Evolutionary conservation across 2,329 filamentous ascomycete species (phyloP).

Genomic region (Pseudopithomyces chartarum): DNA sequence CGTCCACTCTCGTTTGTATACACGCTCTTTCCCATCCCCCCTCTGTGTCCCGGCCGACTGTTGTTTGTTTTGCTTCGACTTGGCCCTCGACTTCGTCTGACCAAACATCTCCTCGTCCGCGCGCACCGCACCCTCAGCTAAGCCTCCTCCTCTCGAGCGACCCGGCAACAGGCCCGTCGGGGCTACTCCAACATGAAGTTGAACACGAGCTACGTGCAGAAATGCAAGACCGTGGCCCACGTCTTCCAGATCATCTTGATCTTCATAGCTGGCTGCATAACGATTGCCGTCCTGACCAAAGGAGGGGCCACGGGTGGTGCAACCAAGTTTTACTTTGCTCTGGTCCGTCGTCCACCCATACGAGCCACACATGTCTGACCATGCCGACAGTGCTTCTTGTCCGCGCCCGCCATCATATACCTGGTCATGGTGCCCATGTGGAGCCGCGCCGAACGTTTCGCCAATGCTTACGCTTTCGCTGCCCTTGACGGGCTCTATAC

Average conservation of each 20-base stretch:
- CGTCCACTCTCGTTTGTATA: constrained; percentile 1
- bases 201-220: constrained; percentile 54
- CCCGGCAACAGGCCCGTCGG: not conserved
- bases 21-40: not conserved
- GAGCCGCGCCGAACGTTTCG: constrained; percentile 62
- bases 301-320: constrained; percentile 58
- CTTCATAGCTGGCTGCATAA: constrained; percentile 63
- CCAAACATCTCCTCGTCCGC: too few species aligned
- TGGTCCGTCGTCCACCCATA: constrained; percentile 50
- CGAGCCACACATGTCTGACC: constrained; percentile 16
- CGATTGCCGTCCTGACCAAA: constrained; percentile 63
- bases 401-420: constrained; percentile 63
- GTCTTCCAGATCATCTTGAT: constrained; percentile 59
- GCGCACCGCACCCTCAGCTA: too few species aligned
- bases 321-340: constrained; percentile 61
- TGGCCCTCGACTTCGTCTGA: not conserved
- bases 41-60: not conserved
- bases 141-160: not conserved
- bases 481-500: constrained; percentile 59
- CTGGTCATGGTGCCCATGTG: constrained; percentile 66
- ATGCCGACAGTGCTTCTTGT: constrained; percentile 60
- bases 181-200: constrained; percentile 46
- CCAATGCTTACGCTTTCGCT: constrained; percentile 65
- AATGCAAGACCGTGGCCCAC: constrained; percentile 62
- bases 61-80: constrained; percentile 3